Conservation (phyloP, 75 land plant species). For the Azolla pinnata region DNA sequence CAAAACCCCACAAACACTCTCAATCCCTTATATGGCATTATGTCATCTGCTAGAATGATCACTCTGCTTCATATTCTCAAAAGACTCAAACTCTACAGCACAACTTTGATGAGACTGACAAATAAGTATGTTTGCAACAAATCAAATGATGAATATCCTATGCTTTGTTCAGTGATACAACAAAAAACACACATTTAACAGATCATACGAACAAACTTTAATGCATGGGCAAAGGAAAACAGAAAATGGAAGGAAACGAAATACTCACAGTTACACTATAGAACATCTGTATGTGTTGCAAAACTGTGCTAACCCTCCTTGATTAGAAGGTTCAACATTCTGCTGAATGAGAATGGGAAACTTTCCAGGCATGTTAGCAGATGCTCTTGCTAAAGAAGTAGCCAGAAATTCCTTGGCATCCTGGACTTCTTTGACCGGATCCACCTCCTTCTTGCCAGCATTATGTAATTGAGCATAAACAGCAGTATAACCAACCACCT, state of each 20-base stretch:
- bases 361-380: slow-evolving; percentile 55
- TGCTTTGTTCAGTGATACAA: too few species aligned
- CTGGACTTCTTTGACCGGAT: slow-evolving; percentile 70
- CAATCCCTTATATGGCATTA: too few species aligned
- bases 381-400: slow-evolving; percentile 49
- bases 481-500: slow-evolving; percentile 62
- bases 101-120: too few species aligned
- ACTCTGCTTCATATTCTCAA: too few species aligned
- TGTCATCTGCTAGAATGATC: too few species aligned
- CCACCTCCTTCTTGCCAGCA: slow-evolving; percentile 90
- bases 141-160: too few species aligned
- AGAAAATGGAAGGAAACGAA: not conserved
- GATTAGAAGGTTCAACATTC: slow-evolving; percentile 59
- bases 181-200: too few species aligned
- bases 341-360: slow-evolving; percentile 48
- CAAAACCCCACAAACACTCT: too few species aligned
- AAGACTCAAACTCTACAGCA: too few species aligned
- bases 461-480: slow-evolving; percentile 70
- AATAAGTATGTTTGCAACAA: too few species aligned
- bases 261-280: slow-evolving; percentile 36
- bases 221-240: not conserved
- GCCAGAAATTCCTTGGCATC: slow-evolving; percentile 75
- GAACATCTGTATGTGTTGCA: slow-evolving; percentile 41
- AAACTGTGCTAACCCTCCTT: slow-evolving; percentile 53
- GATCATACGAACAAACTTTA: too few species aligned